Base-by-base conservation (phyloP, 257 asterid genomes). In the Echites panduratus region DNA sequence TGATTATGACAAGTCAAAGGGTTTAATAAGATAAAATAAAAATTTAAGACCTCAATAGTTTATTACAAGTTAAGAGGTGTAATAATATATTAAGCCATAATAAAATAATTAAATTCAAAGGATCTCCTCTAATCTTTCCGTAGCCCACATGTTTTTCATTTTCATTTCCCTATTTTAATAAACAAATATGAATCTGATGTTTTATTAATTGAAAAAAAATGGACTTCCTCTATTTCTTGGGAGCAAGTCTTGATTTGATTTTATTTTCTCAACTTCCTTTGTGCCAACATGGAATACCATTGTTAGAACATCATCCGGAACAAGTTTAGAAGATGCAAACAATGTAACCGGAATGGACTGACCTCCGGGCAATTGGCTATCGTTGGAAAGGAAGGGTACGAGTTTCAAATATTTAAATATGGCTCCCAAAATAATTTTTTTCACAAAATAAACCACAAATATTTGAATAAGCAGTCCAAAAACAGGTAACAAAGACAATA, bases 311-410 rank as follows among this genome's bases (percentile, higher is more conserved):
- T 85, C 9, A 67, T 91, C 89, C 32, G 97, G 95, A 76, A 91
- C 92, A 2, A 84, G 74, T 20, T 96, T 96, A 27, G 81, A 0
- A 0, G 96, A 82, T 9, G 85, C 87, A 24, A 91, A 91, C 82
- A 91, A 65, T 0, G 97, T 82, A 74, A 71, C 72, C 9, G 96
- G 89, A 64, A 89, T 82, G 44, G 87, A 77, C 81, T 89, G 95
- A 16, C 91, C 85, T 2, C 97, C 97, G 4, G 95, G 96, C 0
- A 89, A 76, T 76, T 89, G 97, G 82, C 96, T 91, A 70, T 88
- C n/a, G n/a, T n/a, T n/a, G n/a, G n/a, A n/a, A n/a, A n/a, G n/a
- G n/a, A n/a, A n/a, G n/a, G n/a, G n/a, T n/a, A n/a, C n/a, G n/a
- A n/a, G n/a, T n/a, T n/a, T n/a, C n/a, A n/a, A n/a, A n/a, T n/a